Percentiles rank a stretch among this genome's conserved stretches.
Evolutionary conservation across 2,329 filamentous ascomycete species (phyloP).

Genomic region (Alternaria sp.): DNA sequence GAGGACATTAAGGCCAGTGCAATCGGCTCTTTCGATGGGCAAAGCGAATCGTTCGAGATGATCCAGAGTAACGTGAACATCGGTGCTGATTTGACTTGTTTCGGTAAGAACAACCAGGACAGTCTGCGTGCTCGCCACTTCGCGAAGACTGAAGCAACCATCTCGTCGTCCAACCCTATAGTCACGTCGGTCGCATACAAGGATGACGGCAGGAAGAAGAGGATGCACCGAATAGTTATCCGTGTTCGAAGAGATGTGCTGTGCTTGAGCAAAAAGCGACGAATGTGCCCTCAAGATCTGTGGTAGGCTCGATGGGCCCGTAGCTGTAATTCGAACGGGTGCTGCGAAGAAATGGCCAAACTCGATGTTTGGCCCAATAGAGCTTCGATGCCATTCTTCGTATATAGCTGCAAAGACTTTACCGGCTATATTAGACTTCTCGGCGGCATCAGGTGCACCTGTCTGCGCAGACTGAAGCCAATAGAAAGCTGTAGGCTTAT

Average conservation of each 20-base stretch:
- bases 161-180: constrained; percentile 6
- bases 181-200: constrained; percentile 20
- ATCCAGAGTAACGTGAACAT: constrained; percentile 12
- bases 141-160: constrained; percentile 21
- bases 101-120: too few relatives aligned
- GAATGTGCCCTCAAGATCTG: constrained; percentile 17
- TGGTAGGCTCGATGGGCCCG: constrained; percentile 17
- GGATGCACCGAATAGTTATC: constrained; percentile 20
- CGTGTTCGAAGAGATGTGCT: constrained; percentile 12
- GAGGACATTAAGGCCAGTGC: constrained; percentile 19
- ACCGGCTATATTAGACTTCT: constrained; percentile 12
- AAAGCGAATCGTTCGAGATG: constrained; percentile 18
- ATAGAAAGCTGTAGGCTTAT: constrained; percentile 23
- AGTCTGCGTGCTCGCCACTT: too few relatives aligned
- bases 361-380: constrained; percentile 15
- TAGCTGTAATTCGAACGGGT: constrained; percentile 20
- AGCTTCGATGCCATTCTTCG: constrained; percentile 22
- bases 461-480: constrained; percentile 21
- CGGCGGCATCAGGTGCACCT: constrained; percentile 4
- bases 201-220: constrained; percentile 16
- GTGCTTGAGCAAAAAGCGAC: constrained; percentile 18
- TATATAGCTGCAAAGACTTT: constrained; percentile 19
- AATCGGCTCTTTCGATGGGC: constrained; percentile 20
- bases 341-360: constrained; percentile 26
- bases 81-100: too few relatives aligned